These are phyloP conservation scores for Xenoacremonium recifei DNA, from an alignment of 2,329 filamentous ascomycete species.

Conservation along the genomic window DNA sequence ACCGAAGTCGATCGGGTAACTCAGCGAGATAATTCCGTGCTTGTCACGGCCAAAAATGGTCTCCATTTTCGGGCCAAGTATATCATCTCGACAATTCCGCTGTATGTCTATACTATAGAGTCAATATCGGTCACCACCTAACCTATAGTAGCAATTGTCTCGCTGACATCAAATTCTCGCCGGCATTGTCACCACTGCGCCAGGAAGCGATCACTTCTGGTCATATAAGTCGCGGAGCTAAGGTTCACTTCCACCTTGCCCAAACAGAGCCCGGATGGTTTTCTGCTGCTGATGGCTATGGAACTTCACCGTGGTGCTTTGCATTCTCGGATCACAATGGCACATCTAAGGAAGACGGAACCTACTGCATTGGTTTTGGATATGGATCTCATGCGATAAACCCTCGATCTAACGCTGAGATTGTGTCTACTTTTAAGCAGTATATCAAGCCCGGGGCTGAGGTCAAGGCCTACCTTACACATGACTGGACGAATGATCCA, in stretches of 20 bases:
- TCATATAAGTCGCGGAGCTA: constrained; percentile 5
- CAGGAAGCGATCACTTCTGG: constrained; percentile 3
- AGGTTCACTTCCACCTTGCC: constrained; percentile 7
- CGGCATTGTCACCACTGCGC: neutral
- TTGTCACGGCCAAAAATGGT: constrained; percentile 5
- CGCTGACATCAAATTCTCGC: constrained; percentile 1
- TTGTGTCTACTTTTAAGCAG: constrained; percentile 5
- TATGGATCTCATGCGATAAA: constrained; percentile 7
- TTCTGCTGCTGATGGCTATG: constrained; percentile 1
- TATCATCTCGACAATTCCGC: constrained; percentile 14
- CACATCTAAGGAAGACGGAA: constrained; percentile 5
- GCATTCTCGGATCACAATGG: constrained; percentile 17
- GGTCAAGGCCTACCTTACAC: constrained; percentile 16
- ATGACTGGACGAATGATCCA: constrained; percentile 18
- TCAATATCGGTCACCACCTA: neutral
- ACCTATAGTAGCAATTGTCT: constrained; percentile 6
- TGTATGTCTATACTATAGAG: constrained; percentile 7
- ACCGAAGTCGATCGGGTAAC: constrained; percentile 4
- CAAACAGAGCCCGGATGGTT: constrained; percentile 7
- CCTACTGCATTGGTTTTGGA: constrained; percentile 18
- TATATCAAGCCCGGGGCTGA: constrained; percentile 7
- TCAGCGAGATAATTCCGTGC: neutral
- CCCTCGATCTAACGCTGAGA: neutral
- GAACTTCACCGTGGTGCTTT: constrained; percentile 1
- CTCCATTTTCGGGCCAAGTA: constrained; percentile 2